Base-by-base conservation (phyloP, 129 eudicot genomes). In the Chrysanthemum lavandulifolium region DNA sequence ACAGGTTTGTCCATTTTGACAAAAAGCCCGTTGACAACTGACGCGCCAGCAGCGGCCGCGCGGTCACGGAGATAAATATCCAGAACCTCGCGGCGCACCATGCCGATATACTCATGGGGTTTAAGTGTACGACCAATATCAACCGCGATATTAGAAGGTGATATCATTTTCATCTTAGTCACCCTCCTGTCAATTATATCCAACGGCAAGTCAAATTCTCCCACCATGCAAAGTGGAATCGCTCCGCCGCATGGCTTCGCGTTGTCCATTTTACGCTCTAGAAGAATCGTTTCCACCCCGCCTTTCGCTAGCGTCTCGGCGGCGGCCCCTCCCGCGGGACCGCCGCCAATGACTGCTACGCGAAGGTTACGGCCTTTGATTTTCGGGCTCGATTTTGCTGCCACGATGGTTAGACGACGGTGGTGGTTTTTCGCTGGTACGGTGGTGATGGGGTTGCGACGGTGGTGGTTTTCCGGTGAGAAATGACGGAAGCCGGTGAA, bases 181-280 rank as follows among this genome's bases (percentile, higher is more conserved):
- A 90, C 97, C 13, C 80, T 71, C 4, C 97, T 85, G 85, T 90
- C 96, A 15, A 86, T 86, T 50, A 90, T 86, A 68, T 86, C 95
- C 10, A 87, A 27, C 13, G 97, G 95, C 3, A 90, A 74, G 81
- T 90, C 95, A 77, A 90, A 90, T 15, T 90, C 97, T 0, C 89
- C 91, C 45, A 90, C 97, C 97, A 90, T 90, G 69, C 95, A 90
- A 6, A 90, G 85, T 1, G 97, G 97, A 4, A 90, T 90, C 2
- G 97, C 95, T 0, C 97, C 97, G 2, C 97, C 97, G 21, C 97
- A 90, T 11, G 97, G 97, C 47, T 90, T 90, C 60, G 89, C 82
- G 68, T 90, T 90, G 73, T 90, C 95, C 69, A 90, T 47, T 79
- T 90, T 90, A 2, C 97, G 80, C 51, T 90, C 97, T 13, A 90